Conservation (phyloP, 345 rosid genomes). For the Geranium brycei region DNA sequence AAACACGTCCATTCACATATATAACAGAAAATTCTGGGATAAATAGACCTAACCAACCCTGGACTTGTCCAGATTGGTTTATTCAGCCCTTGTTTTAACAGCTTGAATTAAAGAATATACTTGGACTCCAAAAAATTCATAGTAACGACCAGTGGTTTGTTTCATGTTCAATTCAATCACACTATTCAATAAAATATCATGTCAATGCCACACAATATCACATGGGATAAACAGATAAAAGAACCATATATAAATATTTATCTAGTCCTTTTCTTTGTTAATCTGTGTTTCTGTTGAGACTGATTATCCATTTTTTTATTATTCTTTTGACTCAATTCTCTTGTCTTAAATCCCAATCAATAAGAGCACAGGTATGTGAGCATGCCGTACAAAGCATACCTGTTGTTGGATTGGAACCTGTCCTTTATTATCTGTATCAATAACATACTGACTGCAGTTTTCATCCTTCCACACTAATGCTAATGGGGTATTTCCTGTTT, state of each 20-base stretch:
- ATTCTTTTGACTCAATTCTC: not conserved
- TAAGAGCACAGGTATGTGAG: slow-evolving; percentile 1
- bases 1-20: too few species aligned
- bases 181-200: not conserved
- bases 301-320: not conserved
- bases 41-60: too few species aligned
- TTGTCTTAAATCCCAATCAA: not conserved
- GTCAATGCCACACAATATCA: not conserved
- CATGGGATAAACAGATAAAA: not conserved
- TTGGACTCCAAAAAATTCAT: too few species aligned
- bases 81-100: too few species aligned
- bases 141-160: not conserved
- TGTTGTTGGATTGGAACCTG: slow-evolving; percentile 60
- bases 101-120: too few species aligned
- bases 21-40: too few species aligned
- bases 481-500: slow-evolving; percentile 83
- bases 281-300: not conserved
- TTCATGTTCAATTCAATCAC: not conserved
- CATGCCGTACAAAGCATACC: slow-evolving; percentile 24
- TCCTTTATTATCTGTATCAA: slow-evolving; percentile 87
- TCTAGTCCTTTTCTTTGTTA: too few species aligned
- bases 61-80: too few species aligned
- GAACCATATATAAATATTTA: not conserved
- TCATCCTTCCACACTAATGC: slow-evolving; percentile 93
- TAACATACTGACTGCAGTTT: slow-evolving; percentile 80